phyloP scores from a whole-genome alignment of 1,284 basidiomycete genomes.

The Pseudozyma pruni region DNA sequence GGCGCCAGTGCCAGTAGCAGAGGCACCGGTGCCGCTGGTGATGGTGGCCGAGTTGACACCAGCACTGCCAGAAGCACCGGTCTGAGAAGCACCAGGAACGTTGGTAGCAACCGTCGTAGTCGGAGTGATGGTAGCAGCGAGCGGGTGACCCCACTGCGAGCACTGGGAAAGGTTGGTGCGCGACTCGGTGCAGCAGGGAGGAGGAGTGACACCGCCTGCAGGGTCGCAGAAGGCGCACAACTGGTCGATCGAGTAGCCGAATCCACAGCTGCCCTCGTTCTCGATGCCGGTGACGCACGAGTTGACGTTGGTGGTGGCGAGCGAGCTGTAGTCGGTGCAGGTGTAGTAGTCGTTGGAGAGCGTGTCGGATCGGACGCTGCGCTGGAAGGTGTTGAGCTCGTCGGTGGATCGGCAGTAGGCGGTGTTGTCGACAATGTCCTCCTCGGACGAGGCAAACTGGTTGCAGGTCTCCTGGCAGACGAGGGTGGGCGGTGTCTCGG shows the following conservation, averaged over 20 bases:
- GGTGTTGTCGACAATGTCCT: constrained; percentile 56
- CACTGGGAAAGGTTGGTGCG: constrained; percentile 57
- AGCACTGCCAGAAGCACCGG: constrained; percentile 12
- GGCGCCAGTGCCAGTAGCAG: constrained; percentile 10
- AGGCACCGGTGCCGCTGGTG: constrained; percentile 15
- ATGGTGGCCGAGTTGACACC: constrained; percentile 28
- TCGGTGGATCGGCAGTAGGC: constrained; percentile 54
- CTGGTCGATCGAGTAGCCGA: constrained; percentile 66
- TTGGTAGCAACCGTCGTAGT: constrained; percentile 50
- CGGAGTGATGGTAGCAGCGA: constrained; percentile 49
- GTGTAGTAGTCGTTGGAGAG: constrained; percentile 67
- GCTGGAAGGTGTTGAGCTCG: constrained; percentile 50
- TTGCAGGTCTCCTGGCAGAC: constrained; percentile 64
- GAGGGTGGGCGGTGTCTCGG: constrained; percentile 48
- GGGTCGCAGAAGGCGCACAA: constrained; percentile 69
- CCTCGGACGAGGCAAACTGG: constrained; percentile 50
- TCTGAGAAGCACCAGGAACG: constrained; percentile 25
- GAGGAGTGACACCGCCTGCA: constrained; percentile 46
- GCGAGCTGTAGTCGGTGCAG: constrained; percentile 69
- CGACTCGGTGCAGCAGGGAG: constrained; percentile 54
- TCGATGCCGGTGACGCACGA: constrained; percentile 68
- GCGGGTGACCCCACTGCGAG: constrained; percentile 55
- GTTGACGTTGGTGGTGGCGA: constrained; percentile 67
- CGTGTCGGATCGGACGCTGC: constrained; percentile 58
- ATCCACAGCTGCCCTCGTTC: constrained; percentile 71